Base-by-base conservation (phyloP, 2,329 filamentous ascomycete genomes). In the Cryphonectria japonica region DNA sequence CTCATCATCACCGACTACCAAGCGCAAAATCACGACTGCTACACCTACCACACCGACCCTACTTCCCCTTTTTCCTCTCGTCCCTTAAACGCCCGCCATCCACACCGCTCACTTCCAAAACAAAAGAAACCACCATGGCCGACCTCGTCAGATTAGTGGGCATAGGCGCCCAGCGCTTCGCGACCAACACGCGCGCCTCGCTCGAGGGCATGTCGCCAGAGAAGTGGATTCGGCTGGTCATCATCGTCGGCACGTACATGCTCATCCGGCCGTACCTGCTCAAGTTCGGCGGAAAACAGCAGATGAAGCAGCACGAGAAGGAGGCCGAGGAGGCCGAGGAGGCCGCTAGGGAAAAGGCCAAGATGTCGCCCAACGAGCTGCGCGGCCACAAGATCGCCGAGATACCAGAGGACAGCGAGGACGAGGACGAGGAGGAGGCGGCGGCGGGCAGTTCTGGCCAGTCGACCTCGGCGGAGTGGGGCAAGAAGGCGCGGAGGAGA, bases 241-340 rank as follows among this genome's bases (percentile, higher is more conserved):
- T 89, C 75, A 87, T 94, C 73, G 87, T 94, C 29, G 88, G 93
- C 76, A 90, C 88, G 69, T 97, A 95, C 83, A 78, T 90, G 74
- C 86, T 96, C 67, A 77, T 94, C 34, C 89, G 93, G 0, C 93
- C 93, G 0, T 94, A 93, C 79, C 80, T 95, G 67, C 85, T 95
- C 77, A 91, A 91, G 77, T 80, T 89, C 52, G 89, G 89, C 75
- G 88, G 86, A 72, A 88, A 87, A 76, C 81, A 86, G 73, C 89
- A 93, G 77, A 87, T 90, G 79, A 86, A 86, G 76, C 85, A 91
- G 78, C 84, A 92, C 77, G 89, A 91, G 76, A 85, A 90, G 76
- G 85, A 88, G 73, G 83, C 84, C 74, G 83, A 88, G 75, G 82
- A 85, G 60, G 84, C 86, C 43, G 80, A 81, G 39, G 84, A 85